Conservation (phyloP, 169 alveolate genomes). For the Plasmodium reichenowi region DNA sequence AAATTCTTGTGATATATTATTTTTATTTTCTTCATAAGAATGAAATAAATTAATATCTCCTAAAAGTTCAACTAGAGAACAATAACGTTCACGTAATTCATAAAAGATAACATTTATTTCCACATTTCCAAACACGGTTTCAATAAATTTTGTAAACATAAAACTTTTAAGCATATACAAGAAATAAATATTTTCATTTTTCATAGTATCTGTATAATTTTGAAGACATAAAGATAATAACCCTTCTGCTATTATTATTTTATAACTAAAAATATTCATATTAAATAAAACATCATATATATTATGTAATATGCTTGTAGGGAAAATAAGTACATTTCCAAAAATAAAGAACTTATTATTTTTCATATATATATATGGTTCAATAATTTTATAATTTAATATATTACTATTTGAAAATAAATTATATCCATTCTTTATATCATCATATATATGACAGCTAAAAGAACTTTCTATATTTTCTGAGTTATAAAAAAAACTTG, state of each 20-base stretch:
- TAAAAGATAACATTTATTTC: slow-evolving; percentile 74
- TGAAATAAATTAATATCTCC: slow-evolving; percentile 64
- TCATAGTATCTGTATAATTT: slow-evolving; percentile 12
- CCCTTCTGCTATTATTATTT: slow-evolving; percentile 67
- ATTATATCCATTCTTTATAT: slow-evolving; percentile 56
- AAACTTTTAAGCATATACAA: slow-evolving; percentile 35
- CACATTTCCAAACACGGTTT: slow-evolving; percentile 30
- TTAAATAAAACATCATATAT: slow-evolving; percentile 62
- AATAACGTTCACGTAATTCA: slow-evolving; percentile 62
- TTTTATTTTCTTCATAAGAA: slow-evolving; percentile 1
- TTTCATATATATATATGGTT: slow-evolving; percentile 51
- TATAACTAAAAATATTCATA: slow-evolving; percentile 40
- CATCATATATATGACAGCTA: slow-evolving; percentile 40
- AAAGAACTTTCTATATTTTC: slow-evolving; percentile 54
- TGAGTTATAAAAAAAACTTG: slow-evolving; percentile 21
- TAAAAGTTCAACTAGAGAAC: slow-evolving; percentile 53
- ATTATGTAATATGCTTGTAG: slow-evolving; percentile 29
- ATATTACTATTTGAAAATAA: slow-evolving; percentile 55
- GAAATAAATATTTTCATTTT: slow-evolving; percentile 30
- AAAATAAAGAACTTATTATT: slow-evolving; percentile 42
- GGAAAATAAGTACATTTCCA: slow-evolving; percentile 54
- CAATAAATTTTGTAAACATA: slow-evolving; percentile 47
- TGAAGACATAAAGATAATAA: slow-evolving; percentile 53
- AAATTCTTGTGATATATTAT: slow-evolving; percentile 3
- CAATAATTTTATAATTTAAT: slow-evolving; percentile 53